A percentile compares a stretch with the other conserved stretches of the same genome.
Evolutionary conservation across 306 rosid genomes (phyloP).

Genomic region (Senna tora): DNA sequence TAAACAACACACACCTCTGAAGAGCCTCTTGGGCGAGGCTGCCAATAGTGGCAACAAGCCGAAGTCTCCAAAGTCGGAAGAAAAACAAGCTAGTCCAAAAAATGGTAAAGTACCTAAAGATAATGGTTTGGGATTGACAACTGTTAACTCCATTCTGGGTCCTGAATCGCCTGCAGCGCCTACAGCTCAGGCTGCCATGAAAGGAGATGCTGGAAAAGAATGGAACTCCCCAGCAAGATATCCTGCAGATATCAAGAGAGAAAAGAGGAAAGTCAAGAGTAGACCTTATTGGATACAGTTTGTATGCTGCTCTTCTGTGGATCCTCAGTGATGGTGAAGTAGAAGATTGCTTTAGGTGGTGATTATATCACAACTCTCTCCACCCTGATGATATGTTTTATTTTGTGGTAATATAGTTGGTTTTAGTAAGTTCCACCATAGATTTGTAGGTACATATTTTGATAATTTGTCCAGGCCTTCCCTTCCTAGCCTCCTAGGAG

Average conservation of each 20-base stretch:
- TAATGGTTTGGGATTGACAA: conserved; percentile 43
- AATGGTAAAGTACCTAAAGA: conserved; percentile 40
- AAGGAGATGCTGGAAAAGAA: conserved; percentile 59
- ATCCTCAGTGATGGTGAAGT: conserved; percentile 49
- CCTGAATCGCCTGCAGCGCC: conserved; percentile 48
- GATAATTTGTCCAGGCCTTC: conserved; percentile 21
- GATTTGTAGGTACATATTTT: conserved; percentile 42
- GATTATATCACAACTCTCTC: conserved; percentile 18
- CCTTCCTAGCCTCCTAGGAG: conserved; percentile 33
- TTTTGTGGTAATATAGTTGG: conserved; percentile 24
- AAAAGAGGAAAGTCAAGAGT: conserved; percentile 70
- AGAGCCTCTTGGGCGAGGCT: conserved; percentile 84
- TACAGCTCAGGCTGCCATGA: conserved; percentile 34
- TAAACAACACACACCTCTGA: conserved; percentile 79
- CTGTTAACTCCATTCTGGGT: conserved; percentile 58
- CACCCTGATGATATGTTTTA: conserved; percentile 17
- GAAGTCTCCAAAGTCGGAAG: conserved; percentile 54
- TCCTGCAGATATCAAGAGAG: conserved; percentile 70
- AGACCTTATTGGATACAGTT: conserved; percentile 86
- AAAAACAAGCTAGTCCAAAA: conserved; percentile 41
- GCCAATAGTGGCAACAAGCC: conserved; percentile 55
- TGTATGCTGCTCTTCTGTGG: conserved; percentile 79
- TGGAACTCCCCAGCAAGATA: conserved; percentile 91
- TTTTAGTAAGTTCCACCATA: conserved; percentile 32
- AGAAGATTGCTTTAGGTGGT: conserved; percentile 21